Conservation (phyloP, 2,329 filamentous ascomycete genomes). For the Cladophialophora chaetospira region DNA sequence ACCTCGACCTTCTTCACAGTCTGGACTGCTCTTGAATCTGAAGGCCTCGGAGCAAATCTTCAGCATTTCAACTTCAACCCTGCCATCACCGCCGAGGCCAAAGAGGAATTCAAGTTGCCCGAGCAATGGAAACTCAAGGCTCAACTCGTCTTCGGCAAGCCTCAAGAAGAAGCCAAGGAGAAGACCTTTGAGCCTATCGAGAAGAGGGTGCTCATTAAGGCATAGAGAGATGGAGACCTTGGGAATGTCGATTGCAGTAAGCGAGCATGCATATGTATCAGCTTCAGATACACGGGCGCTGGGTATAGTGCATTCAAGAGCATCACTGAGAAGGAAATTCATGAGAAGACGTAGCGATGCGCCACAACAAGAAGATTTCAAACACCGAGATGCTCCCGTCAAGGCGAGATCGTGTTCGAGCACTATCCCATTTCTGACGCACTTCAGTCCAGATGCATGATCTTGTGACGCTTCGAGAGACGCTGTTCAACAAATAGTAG, state of each 20-base stretch:
- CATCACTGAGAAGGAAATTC: background rate
- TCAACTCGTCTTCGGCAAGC: conserved; percentile 77
- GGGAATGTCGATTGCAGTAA: too few species aligned
- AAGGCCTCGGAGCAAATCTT: conserved; percentile 83
- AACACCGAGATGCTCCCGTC: too few species aligned
- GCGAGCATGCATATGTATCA: background rate
- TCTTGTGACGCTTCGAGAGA: too few species aligned
- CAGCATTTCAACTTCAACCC: conserved; percentile 82
- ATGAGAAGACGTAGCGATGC: too few species aligned
- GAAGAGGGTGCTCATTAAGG: conserved; percentile 24
- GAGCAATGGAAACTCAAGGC: conserved; percentile 74
- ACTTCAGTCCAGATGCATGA: too few species aligned
- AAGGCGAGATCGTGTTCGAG: too few species aligned
- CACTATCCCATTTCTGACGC: too few species aligned
- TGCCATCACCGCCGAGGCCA: conserved; percentile 72
- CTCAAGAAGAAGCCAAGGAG: conserved; percentile 12
- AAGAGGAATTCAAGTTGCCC: conserved; percentile 69
- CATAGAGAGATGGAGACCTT: background rate
- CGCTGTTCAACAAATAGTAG: too few species aligned
- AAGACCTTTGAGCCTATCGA: conserved; percentile 30
- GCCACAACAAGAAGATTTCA: too few species aligned
- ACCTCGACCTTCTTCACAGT: conserved; percentile 38
- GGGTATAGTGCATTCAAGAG: too few species aligned
- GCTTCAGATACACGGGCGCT: background rate
- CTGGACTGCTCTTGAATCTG: conserved; percentile 80